Percentiles rank a stretch among this genome's conserved stretches.
Evolutionary conservation across 2,329 filamentous ascomycete genomes (phyloP).

Genomic region (Onygenales sp.): DNA sequence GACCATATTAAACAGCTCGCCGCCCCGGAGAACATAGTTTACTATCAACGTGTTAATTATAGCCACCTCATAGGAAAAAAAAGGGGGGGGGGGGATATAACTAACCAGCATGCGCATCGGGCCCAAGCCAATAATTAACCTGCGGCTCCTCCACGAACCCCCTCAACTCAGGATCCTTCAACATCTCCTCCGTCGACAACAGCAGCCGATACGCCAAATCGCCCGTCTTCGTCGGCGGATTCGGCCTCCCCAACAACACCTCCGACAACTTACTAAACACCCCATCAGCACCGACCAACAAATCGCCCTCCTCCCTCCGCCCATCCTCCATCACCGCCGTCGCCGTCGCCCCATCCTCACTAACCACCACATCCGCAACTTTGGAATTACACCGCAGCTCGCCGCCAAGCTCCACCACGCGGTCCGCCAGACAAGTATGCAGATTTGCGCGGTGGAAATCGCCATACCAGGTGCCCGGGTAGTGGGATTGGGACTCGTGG

Average conservation of each 20-base stretch:
- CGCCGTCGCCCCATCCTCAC: constrained; percentile 22
- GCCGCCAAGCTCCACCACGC: not conserved
- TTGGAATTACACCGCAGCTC: not conserved
- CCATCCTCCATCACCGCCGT: constrained; percentile 19
- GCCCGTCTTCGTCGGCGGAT: constrained; percentile 43
- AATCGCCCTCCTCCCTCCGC: constrained; percentile 28
- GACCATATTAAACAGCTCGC: constrained; percentile 53
- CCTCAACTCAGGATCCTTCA: constrained; percentile 37
- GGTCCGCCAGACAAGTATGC: not conserved
- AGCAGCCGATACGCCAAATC: constrained; percentile 49
- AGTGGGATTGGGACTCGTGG: constrained; percentile 2
- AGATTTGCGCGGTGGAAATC: constrained; percentile 3
- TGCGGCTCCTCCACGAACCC: constrained; percentile 38
- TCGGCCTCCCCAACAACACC: constrained; percentile 33
- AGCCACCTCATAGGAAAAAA: too few species aligned
- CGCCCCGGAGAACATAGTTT: constrained; percentile 51
- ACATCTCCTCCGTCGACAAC: constrained; percentile 40
- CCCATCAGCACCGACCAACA: constrained; percentile 43
- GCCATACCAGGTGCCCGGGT: not conserved
- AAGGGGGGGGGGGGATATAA: not conserved
- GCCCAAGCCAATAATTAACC: constrained; percentile 48
- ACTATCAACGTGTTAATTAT: constrained; percentile 22
- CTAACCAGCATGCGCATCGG: constrained; percentile 37
- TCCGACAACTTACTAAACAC: constrained; percentile 38
- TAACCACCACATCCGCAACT: constrained; percentile 1